Conservation (phyloP, 257 asterid species). For the Ajuga chamaepitys region DNA sequence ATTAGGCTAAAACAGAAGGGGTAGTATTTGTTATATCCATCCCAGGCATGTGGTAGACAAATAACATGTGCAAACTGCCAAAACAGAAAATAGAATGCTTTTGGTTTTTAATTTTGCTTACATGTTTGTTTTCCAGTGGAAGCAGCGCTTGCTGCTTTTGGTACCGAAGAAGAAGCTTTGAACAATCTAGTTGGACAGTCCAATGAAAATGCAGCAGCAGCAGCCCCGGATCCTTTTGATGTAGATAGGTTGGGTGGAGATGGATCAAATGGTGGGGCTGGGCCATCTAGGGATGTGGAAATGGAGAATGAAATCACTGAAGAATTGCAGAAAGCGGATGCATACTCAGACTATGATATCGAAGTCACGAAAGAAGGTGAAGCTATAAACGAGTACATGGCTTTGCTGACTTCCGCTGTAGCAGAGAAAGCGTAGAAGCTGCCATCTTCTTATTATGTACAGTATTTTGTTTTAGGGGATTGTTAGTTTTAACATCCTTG, state of each 20-base stretch:
- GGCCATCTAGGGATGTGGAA: slow-evolving; percentile 48
- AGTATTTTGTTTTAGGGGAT: too few relatives aligned
- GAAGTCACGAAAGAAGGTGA: slow-evolving; percentile 83
- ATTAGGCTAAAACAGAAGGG: too few relatives aligned
- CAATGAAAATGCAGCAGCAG: slow-evolving; percentile 8
- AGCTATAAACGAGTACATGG: slow-evolving; percentile 68
- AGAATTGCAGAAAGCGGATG: slow-evolving; percentile 57
- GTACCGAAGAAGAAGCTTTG: slow-evolving; percentile 44
- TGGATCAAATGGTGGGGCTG: slow-evolving; percentile 22
- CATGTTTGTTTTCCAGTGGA: slow-evolving; percentile 30
- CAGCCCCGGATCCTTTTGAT: background rate
- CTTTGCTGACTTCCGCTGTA: slow-evolving; percentile 41
- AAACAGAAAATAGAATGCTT: too few relatives aligned
- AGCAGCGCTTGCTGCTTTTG: slow-evolving; percentile 41
- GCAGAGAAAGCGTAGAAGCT: slow-evolving; percentile 9
- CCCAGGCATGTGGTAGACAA: too few relatives aligned
- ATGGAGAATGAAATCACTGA: slow-evolving; percentile 76
- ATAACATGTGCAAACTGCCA: too few relatives aligned
- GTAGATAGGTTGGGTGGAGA: slow-evolving; percentile 3
- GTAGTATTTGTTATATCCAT: too few relatives aligned
- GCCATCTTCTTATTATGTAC: background rate
- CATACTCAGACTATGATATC: slow-evolving; percentile 76
- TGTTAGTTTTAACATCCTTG: too few relatives aligned
- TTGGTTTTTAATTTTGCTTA: too few relatives aligned
- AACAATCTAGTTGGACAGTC: slow-evolving; percentile 37